A percentile compares a stretch with the other conserved stretches of the same genome.
phyloP scores from a whole-genome alignment of 139 green algal species.

The Chlamydomonas sp. region DNA sequence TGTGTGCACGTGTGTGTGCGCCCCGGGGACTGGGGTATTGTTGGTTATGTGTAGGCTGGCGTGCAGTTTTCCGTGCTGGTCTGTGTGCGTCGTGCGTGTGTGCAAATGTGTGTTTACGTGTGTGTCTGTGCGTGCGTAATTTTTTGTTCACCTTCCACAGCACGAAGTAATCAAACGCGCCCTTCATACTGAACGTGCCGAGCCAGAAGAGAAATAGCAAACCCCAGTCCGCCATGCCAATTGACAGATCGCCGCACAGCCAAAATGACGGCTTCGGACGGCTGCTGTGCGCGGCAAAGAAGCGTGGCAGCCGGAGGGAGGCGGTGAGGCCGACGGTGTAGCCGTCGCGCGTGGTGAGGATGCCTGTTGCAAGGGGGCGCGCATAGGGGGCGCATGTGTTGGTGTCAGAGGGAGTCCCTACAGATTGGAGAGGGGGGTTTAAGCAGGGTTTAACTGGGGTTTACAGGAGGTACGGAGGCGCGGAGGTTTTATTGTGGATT shows the following conservation, averaged over 20 bases:
- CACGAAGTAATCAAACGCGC: conserved; percentile 10
- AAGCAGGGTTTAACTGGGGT: no score
- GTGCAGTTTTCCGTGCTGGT: no score
- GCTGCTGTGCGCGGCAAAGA: neutral
- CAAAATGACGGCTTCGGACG: neutral
- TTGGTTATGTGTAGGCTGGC: no score
- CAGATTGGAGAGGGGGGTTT: no score
- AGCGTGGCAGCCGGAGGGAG: neutral
- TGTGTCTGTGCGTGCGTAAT: no score
- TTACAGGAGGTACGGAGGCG: no score
- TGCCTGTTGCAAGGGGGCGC: neutral
- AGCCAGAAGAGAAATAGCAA: conserved; percentile 6
- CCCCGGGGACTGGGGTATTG: no score
- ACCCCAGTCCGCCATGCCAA: neutral
- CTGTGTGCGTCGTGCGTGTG: no score
- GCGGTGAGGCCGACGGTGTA: neutral
- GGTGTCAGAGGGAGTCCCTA: no score
- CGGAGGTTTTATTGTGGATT: no score
- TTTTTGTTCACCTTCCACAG: conserved; percentile 8
- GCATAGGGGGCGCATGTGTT: neutral
- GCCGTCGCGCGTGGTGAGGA: conserved; percentile 7
- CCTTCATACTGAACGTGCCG: neutral
- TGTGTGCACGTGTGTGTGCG: no score
- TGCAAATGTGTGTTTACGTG: no score
- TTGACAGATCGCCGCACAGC: neutral